These are phyloP conservation scores for Catenaria anguillulae DNA, from an alignment of 371 early-diverging fungal species.

Conservation along the genomic window DNA sequence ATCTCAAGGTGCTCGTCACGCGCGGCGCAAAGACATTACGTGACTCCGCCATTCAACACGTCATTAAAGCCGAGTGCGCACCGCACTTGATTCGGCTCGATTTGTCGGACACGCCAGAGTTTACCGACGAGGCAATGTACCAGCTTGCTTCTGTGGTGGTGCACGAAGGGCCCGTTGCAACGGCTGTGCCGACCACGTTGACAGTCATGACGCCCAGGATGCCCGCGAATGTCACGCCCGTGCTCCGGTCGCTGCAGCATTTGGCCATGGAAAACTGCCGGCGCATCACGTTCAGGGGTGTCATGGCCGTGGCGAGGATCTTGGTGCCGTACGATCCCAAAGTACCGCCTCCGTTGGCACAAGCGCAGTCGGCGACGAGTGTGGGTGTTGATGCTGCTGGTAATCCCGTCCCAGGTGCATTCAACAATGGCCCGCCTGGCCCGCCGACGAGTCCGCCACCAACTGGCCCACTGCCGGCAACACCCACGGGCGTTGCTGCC, in stretches of 20 bases:
- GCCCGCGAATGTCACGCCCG: neutral
- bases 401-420: too few species aligned
- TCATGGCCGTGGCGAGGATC: neutral
- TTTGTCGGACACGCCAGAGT: neutral
- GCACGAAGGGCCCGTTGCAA: neutral
- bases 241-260: neutral
- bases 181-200: neutral
- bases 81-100: neutral
- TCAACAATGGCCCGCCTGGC: neutral
- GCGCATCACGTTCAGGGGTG: neutral
- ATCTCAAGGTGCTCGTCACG: neutral
- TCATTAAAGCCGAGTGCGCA: neutral
- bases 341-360: neutral
- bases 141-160: neutral
- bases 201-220: neutral
- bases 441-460: too few species aligned
- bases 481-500: neutral
- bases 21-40: neutral
- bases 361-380: neutral
- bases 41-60: neutral
- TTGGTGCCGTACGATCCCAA: neutral
- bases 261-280: neutral
- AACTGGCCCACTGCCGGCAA: neutral
- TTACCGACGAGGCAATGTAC: neutral
- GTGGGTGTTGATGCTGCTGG: too few species aligned